Percentiles rank a stretch among this genome's conserved stretches.
These are phyloP conservation scores for Penicillium hesseltinei DNA, from an alignment of 2,329 filamentous ascomycete species.

Conservation along the genomic window DNA sequence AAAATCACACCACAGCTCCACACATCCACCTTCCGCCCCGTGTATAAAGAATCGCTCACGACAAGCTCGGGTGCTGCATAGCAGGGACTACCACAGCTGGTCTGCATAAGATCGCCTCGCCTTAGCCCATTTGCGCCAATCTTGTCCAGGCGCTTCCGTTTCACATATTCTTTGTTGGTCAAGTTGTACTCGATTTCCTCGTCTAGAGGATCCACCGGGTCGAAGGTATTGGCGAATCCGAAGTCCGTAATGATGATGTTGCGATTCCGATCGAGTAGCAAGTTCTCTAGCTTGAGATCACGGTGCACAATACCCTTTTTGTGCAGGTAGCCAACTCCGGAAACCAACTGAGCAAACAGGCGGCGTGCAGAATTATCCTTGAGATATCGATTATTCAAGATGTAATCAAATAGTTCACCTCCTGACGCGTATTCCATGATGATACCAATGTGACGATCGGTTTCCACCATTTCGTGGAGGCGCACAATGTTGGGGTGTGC, in stretches of 20 bases:
- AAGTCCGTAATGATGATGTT: conserved; percentile 99
- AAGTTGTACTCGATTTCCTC: conserved; percentile 89
- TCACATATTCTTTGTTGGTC: conserved; percentile 82
- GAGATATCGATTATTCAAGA: conserved; percentile 91
- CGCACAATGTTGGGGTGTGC: conserved; percentile 96
- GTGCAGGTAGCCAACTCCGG: conserved; percentile 94
- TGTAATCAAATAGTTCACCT: conserved; percentile 97
- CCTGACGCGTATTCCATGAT: conserved; percentile 98
- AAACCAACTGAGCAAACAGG: conserved; percentile 92
- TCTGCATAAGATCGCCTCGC: conserved; percentile 96
- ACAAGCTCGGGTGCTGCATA: conserved; percentile 97
- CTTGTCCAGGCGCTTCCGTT: conserved; percentile 79
- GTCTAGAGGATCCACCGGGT: conserved; percentile 78
- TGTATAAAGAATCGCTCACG: conserved; percentile 95
- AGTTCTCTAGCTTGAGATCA: conserved; percentile 93
- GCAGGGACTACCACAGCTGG: conserved; percentile 95
- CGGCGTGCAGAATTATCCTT: conserved; percentile 89
- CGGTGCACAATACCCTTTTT: conserved; percentile 98
- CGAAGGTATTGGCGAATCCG: conserved; percentile 97
- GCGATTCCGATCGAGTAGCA: conserved; percentile 89
- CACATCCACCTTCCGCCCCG: conserved; percentile 94
- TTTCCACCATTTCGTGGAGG: conserved; percentile 97
- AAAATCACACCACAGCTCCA: conserved; percentile 99
- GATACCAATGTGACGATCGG: conserved; percentile 94
- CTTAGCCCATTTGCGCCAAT: conserved; percentile 71